Evolutionary conservation across 2,329 filamentous ascomycete genomes (phyloP), one percentile per base, ranked within the genome.

Genomic region (Reticulascus tulasneorum): DNA sequence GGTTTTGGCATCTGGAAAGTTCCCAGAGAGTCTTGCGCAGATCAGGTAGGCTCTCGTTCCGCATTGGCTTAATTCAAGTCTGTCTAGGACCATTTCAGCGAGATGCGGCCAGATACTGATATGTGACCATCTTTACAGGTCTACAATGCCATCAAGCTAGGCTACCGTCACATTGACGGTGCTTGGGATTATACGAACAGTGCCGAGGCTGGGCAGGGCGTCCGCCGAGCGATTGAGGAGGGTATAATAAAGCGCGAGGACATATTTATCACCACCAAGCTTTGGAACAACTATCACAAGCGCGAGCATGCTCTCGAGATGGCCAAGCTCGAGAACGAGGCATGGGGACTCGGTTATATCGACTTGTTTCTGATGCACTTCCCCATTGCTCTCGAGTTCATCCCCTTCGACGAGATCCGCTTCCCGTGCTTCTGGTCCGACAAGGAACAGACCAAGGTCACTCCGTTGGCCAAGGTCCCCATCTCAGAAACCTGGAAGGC

Each of bases 191-290:
- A 84, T 52, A 67, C 69, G 37, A 86, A 82, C 39, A 82, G 84
- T 55, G 69, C 69, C 36, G 78, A 82, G 35, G 79, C 84, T 1
- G 84, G 80, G 10, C 62, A 70, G 46, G 83, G 76, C 15, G 77
- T 86, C 52, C 74, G 69, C 47, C 72, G 60, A 26, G 72, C 71
- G 29, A 73, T 75, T 48, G 53, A 54, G 7, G 69, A 80, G 43
- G 75, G 75, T 21, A 71, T 81, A 29, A 69, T 86, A 9, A 79
- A 81, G 72, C 77, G 87, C 43, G 77, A 84, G 56, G 85, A 94
- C 36, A 65, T 94, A 44, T 94, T 93, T 64, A 77, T 94, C 41
- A 86, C 86, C 37, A 87, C 82, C 53, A 94, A 94, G 73, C 75
- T 90, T 25, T 94, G 87, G 85, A 84, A 81, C 54, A 87, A 84